A percentile compares a stretch with the other conserved stretches of the same genome.
These are phyloP conservation scores for Emmonsia crescens DNA, from an alignment of 2,329 filamentous ascomycete species.

Conservation along the genomic window DNA sequence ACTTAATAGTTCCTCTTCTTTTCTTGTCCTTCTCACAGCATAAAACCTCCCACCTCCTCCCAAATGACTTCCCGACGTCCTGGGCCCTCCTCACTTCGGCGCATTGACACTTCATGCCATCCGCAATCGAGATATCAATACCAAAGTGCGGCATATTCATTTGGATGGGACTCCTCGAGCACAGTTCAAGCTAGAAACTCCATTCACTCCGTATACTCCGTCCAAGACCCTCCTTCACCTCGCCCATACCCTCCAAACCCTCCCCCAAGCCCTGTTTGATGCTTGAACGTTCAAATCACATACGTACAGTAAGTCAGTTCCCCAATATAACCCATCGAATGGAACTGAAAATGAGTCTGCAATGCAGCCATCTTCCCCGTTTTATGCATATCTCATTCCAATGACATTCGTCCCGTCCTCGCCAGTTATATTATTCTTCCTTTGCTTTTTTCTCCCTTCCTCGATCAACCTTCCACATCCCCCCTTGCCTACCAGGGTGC, in stretches of 20 bases:
- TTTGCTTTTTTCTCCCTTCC: background rate
- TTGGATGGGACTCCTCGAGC: background rate
- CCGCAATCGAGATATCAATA: background rate
- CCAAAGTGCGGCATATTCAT: background rate
- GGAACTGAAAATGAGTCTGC: background rate
- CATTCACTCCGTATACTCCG: background rate
- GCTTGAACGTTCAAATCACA: background rate
- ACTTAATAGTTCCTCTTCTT: background rate
- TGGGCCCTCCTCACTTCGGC: background rate
- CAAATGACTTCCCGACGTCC: background rate
- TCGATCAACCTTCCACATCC: background rate
- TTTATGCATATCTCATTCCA: background rate
- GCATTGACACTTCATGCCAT: background rate
- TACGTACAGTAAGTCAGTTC: background rate
- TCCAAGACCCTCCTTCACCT: constrained; percentile 19
- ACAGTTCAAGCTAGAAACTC: background rate
- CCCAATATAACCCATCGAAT: background rate
- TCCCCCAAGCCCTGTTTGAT: constrained; percentile 28
- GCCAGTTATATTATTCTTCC: background rate
- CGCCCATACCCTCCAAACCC: constrained; percentile 30
- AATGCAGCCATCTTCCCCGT: background rate
- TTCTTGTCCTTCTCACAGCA: background rate
- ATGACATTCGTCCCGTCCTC: background rate
- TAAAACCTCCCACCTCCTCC: background rate
- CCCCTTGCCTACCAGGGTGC: background rate